Evolutionary conservation across 2,329 filamentous ascomycete genomes (phyloP), one percentile per base, ranked within the genome.

Genomic region (Aspergillus spinulosporus): DNA sequence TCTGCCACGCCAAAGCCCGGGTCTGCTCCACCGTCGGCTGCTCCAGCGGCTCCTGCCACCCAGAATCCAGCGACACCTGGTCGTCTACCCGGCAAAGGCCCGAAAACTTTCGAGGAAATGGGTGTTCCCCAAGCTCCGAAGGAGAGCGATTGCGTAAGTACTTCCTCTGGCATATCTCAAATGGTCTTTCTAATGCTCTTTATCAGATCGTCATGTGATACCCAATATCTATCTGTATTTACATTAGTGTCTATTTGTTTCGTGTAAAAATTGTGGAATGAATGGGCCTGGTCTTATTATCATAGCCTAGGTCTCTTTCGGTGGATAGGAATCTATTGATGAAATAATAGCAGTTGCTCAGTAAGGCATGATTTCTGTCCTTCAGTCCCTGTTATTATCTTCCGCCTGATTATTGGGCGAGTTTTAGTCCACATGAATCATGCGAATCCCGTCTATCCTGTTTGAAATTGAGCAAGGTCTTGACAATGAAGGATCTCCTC

Each of bases 91-190:
- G 82, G 82, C 49, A 90, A 92, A 69, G 94, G 93, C 8, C 93
- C 94, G 1, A 90, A 94, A 66, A 97, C 94, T 0, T 99, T 99
- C 72, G 93, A 97, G 71, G 92, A 95, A 71, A 99, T 99, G 94
- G 94, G 94, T 39, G 93, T 99, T 65, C 90, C 92, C 5, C 83
- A 87, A 67, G 86, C 82, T 47, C 92, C 94, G 74, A 83, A 87
- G 59, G 90, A 96, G n/a, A 84, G 84, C 63, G 92, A 97, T 75
- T 99, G 94, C 79, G 92, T 97, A 85, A 78, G 83, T 54, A 47
- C 36, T 34, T 3, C 9, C 31, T 28, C 49, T 15, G 28, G 21
- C 3, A 7, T 40, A 21, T 52, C 28, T 32, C 4, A 3, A 8
- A 40, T 6, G 37, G 21, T 44, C 29, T 55, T 45, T 60, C 65